phyloP scores from a whole-genome alignment of 2,329 filamentous ascomycete genomes.

The Pyricularia sp. region DNA sequence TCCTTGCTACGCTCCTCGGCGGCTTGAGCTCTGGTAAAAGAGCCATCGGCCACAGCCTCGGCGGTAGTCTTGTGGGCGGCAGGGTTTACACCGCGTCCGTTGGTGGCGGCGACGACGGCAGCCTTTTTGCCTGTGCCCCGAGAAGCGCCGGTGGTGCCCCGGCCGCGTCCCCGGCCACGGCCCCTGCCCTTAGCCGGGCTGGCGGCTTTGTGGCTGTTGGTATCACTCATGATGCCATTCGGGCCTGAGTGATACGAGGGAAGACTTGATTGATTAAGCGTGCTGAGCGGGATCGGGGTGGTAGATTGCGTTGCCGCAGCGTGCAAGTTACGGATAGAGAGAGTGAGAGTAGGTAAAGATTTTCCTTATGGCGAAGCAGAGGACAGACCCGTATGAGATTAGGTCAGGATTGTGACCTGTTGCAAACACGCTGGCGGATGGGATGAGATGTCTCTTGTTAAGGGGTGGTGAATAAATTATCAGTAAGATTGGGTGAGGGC shows the following conservation, averaged over 20 bases:
- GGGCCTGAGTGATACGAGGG: neutral
- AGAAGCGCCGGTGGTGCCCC: slow-evolving; percentile 15
- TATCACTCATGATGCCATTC: slow-evolving; percentile 13
- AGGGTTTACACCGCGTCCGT: slow-evolving; percentile 29
- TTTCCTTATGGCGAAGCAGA: neutral
- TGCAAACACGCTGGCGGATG: neutral
- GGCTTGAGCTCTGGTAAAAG: slow-evolving; percentile 29
- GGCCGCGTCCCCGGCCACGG: slow-evolving; percentile 25
- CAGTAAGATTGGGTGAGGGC: neutral
- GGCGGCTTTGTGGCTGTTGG: slow-evolving; percentile 9
- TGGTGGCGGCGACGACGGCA: slow-evolving; percentile 22
- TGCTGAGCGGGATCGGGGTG: neutral
- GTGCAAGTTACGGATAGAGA: neutral
- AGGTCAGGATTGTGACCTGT: neutral
- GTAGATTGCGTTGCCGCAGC: neutral
- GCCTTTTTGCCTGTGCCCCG: neutral
- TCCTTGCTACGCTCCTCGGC: slow-evolving; percentile 21
- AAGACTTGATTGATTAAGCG: neutral
- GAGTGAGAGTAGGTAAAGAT: neutral
- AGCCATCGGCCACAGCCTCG: slow-evolving; percentile 2
- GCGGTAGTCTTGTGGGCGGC: slow-evolving; percentile 37
- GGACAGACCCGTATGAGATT: neutral
- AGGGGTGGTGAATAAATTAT: neutral
- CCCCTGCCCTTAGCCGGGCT: slow-evolving; percentile 20
- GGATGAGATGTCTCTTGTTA: neutral